Base-by-base conservation (phyloP, 441 rosid species). In the Mallotus japonicus region DNA sequence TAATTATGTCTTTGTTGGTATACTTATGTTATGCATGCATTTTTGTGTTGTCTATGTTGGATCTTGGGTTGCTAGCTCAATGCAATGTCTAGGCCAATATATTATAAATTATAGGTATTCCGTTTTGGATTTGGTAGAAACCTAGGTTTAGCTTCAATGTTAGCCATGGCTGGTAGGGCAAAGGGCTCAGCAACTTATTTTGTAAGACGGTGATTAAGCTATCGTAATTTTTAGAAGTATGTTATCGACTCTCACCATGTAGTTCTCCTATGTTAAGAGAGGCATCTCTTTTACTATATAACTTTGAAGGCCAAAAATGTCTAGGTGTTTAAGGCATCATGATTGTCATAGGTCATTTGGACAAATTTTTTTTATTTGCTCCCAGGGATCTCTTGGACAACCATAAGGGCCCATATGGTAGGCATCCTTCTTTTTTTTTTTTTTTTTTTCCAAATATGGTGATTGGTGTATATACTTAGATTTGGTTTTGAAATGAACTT, bases 1-100 rank as follows among this genome's bases (percentile, higher is more conserved):
- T 56, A 28, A 37, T 59, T 65, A 50, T 64, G 60, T 28, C 50
- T 12, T 65, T n/a, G 3, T 8, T 37, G 75, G 56, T 47, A 69
- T 51, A 64, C 51, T 69, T 4, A 46, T 28, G 22, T 59, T 63
- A 34, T 19, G 32, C 16, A 13, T 54, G 20, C 51, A 37, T 63
- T 76, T 60, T 9, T 59, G 32, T 62, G 13, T 59, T 47, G 14
- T 44, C 32, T 46, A 8, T 34, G 3, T 46, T 3, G 20, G 42
- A 50, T 8, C 16, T 9, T 34, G 24, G 47, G 42, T 51, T 62
- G 58, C 58, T 65, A 15, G 49, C 65, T 73, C 14, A 62, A 65
- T 46, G 62, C 54, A 15, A 37, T 44, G n/a, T 60, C 67, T 40
- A 58, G 60, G 58, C 49, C 53, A n/a, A 11, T 54, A 22, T 53